Evolutionary conservation across 2,329 filamentous ascomycete species (phyloP).

Genomic region (Aspergillus sp.): DNA sequence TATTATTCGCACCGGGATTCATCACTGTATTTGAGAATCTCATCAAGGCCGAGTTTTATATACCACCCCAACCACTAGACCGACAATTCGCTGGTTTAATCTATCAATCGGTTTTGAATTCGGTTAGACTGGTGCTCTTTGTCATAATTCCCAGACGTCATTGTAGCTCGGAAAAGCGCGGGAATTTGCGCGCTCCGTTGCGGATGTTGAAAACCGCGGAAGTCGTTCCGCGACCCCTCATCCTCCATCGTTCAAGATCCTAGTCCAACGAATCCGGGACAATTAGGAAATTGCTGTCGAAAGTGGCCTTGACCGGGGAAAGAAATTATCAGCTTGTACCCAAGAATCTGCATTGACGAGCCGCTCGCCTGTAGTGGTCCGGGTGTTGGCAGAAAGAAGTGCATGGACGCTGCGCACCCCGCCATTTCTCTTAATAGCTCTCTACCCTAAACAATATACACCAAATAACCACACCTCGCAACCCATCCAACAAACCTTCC

Average conservation of each 20-base stretch:
- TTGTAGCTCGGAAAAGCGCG: conserved; percentile 20
- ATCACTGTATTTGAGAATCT: no score
- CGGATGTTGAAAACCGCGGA: conserved; percentile 18
- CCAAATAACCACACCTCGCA: neutral
- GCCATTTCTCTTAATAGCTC: neutral
- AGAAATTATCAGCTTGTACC: no score
- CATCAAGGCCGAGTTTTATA: no score
- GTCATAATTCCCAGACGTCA: neutral
- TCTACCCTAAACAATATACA: neutral
- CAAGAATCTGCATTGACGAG: no score
- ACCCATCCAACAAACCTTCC: neutral
- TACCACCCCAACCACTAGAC: no score
- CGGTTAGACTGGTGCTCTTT: neutral
- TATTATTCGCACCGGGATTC: no score
- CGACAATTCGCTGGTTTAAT: no score
- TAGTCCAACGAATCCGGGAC: neutral
- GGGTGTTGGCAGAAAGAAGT: no score
- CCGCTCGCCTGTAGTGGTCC: no score
- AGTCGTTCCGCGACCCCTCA: conserved; percentile 15
- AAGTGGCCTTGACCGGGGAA: no score
- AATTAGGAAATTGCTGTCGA: neutral
- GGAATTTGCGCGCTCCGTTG: conserved; percentile 16
- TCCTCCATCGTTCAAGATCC: neutral
- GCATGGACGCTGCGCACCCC: no score
- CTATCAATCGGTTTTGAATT: no score